Evolutionary conservation across 2,329 filamentous ascomycete genomes (phyloP).

Genomic region (Colletotrichum sp.): DNA sequence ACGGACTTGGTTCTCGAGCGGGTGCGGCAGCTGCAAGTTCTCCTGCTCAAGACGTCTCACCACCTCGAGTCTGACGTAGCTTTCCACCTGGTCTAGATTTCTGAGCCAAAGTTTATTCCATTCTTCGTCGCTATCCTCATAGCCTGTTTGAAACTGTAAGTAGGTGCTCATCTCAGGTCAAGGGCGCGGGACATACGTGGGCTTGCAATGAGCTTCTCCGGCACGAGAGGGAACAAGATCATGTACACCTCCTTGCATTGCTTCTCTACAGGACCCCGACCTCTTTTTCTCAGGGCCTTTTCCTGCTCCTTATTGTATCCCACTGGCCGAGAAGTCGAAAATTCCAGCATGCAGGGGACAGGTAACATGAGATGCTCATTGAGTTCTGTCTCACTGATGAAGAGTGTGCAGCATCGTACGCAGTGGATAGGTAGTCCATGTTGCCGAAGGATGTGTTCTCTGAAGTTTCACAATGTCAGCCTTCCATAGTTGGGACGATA

Average conservation of each 20-base stretch:
- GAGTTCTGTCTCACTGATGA: neutral
- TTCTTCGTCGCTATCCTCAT: too few species aligned
- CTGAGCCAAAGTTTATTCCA: too few species aligned
- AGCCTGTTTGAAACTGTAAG: neutral
- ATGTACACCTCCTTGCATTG: neutral
- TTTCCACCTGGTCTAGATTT: neutral
- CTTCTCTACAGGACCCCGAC: neutral
- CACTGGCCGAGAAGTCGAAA: accelerated
- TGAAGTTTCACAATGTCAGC: too few species aligned
- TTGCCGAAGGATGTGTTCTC: neutral
- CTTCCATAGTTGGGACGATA: too few species aligned
- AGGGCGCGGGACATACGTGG: too few species aligned
- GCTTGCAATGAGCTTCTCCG: neutral
- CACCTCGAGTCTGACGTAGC: neutral
- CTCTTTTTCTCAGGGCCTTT: neutral
- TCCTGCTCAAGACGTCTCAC: neutral
- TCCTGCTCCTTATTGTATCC: neutral
- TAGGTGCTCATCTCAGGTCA: too few species aligned
- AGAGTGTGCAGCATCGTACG: too few species aligned
- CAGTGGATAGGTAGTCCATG: accelerated
- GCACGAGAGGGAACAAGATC: accelerated
- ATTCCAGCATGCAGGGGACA: accelerated
- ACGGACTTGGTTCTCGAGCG: accelerated
- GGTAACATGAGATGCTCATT: accelerated
- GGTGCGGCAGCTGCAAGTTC: accelerated